Percentiles rank a stretch among this genome's conserved stretches.
These are phyloP conservation scores for Colletotrichum godetiae DNA, from an alignment of 2,329 filamentous ascomycete genomes.

Conservation along the genomic window DNA sequence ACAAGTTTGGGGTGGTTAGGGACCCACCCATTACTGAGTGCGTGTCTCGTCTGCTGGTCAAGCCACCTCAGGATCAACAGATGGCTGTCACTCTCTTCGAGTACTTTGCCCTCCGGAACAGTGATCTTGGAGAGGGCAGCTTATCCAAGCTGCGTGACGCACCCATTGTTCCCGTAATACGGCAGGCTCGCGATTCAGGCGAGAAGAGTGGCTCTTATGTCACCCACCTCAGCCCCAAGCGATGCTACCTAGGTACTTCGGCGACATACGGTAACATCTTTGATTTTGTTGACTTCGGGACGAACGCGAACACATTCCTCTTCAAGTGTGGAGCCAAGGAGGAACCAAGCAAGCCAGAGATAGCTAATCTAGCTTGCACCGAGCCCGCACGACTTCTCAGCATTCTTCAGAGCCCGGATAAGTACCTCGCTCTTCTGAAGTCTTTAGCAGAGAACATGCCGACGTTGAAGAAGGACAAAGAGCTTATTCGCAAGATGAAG, in stretches of 20 bases:
- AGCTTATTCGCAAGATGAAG: constrained; percentile 81
- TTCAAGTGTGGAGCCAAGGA: constrained; percentile 89
- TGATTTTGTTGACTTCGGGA: constrained; percentile 95
- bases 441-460: constrained; percentile 80
- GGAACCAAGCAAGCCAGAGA: constrained; percentile 88
- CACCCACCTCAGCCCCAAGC: constrained; percentile 73
- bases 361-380: constrained; percentile 84
- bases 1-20: constrained; percentile 78
- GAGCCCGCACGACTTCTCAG: constrained; percentile 87
- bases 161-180: constrained; percentile 76
- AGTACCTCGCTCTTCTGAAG: constrained; percentile 86
- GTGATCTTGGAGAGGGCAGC: constrained; percentile 75
- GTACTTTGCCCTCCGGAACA: constrained; percentile 83
- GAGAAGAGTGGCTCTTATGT: constrained; percentile 43
- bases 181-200: constrained; percentile 36
- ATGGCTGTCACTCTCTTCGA: constrained; percentile 80
- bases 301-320: constrained; percentile 88
- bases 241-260: constrained; percentile 83
- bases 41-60: constrained; percentile 76
- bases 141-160: constrained; percentile 71
- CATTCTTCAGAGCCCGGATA: constrained; percentile 82
- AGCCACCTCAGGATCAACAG: constrained; percentile 74
- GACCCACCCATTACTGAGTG: constrained; percentile 85
- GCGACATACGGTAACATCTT: constrained; percentile 87
- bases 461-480: constrained; percentile 80